Base-by-base conservation (phyloP, 2,329 filamentous ascomycete genomes). In the Fusarium kyushuense region DNA sequence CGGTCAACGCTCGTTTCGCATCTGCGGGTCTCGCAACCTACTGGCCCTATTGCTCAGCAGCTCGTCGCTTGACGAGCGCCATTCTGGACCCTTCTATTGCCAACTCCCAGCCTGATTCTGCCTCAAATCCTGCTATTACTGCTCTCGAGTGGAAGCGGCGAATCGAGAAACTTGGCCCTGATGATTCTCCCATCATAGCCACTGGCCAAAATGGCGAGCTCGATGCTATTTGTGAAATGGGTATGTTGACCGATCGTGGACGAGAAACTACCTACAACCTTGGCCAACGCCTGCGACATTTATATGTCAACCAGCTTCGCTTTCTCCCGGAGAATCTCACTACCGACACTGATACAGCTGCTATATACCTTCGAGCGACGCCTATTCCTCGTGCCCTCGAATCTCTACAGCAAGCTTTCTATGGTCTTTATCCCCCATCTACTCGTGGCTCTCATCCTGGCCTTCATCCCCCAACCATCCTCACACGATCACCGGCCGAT, bases 1-100 rank as follows among this genome's bases (percentile, higher is more conserved):
- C 95, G 29, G 92, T 98, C 29, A 92, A 89, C 59, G 86, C 92
- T n/a, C 91, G 96, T 38, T 97, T 99, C 78, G 87, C 92, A 76
- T 96, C 95, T 81, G 87, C 87, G 47, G 89, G 88, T 13, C 84
- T 91, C n/a, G 77, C 81, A 42, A 76, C 85, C 49, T 90, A 89
- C 79, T 99, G 96, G 96, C 93, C 96, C 3, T 98, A 97, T 80
- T 99, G 96, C 81, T 87, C 87, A 69, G 88, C 90, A 56, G 92
- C 92, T 23, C 87, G 88, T 61, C 89, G 90, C 69, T 86, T 98
- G 76, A 87, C 80, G 63, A 80, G 81, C 30, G 81, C 79, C 65
- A 78, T 88, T 32, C 81, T 87, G 35, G 79, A 83, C 58, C 78
- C 81, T 57, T 67, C 78, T 46, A 71, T 72, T 21, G 74, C 76